A percentile compares a stretch with the other conserved stretches of the same genome.
phyloP scores from a whole-genome alignment of 371 early-diverging fungal genomes.

The Mucor irregularis region DNA sequence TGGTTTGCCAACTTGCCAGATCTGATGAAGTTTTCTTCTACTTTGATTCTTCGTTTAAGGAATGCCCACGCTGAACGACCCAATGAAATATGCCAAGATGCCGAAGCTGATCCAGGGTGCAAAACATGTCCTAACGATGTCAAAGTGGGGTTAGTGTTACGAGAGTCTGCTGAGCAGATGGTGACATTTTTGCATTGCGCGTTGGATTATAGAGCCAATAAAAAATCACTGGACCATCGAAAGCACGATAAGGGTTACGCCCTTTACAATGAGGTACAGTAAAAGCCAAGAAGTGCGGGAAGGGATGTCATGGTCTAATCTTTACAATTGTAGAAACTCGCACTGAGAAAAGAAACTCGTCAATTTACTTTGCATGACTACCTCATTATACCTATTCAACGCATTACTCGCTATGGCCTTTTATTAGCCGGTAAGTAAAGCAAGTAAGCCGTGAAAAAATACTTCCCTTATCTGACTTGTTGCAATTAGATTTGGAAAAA shows the following conservation, averaged over 20 bases:
- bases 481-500: slow-evolving; percentile 41
- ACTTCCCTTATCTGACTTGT: not conserved
- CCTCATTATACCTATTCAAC: slow-evolving; percentile 46
- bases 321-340: slow-evolving; percentile 23
- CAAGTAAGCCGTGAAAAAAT: not conserved
- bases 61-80: not conserved
- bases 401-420: slow-evolving; percentile 37
- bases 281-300: not conserved
- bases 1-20: slow-evolving; percentile 32
- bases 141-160: slow-evolving; percentile 24
- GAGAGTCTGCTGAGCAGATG: slow-evolving; percentile 27
- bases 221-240: slow-evolving; percentile 15
- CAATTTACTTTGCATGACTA: slow-evolving; percentile 38
- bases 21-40: slow-evolving; percentile 29
- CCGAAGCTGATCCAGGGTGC: not conserved
- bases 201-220: slow-evolving; percentile 37
- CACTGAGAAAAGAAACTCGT: slow-evolving; percentile 36
- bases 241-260: slow-evolving; percentile 23
- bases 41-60: slow-evolving; percentile 19
- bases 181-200: slow-evolving; percentile 37
- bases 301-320: not conserved
- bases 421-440: slow-evolving; percentile 31
- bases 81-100: not conserved
- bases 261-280: slow-evolving; percentile 24
- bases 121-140: not conserved